Evolutionary conservation across 768 basidiomycete genomes (phyloP).

Genomic region (Hypsizygus marmoreus): DNA sequence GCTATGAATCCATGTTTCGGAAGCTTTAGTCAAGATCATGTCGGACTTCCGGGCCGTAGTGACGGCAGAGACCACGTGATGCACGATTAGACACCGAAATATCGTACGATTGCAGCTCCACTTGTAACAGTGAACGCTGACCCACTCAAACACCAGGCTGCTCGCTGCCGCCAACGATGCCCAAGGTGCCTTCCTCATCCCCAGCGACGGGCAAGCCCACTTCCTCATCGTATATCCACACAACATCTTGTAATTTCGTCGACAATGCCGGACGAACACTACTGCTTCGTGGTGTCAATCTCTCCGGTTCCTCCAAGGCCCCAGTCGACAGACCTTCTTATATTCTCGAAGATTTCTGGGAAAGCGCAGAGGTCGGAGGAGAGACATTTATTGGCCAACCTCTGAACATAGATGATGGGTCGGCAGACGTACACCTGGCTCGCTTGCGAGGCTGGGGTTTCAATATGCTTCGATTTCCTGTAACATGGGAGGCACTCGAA

Average conservation of each 20-base stretch:
- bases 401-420: slow-evolving; percentile 81
- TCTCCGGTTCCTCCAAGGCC: slow-evolving; percentile 86
- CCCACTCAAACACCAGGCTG: no score
- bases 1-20: no score
- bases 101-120: no score
- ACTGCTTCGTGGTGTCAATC: slow-evolving; percentile 91
- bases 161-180: slow-evolving; percentile 40
- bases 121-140: no score
- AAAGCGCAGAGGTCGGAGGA: slow-evolving; percentile 67
- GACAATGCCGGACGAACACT: slow-evolving; percentile 75
- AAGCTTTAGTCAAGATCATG: no score
- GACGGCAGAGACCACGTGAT: no score
- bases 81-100: no score
- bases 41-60: no score
- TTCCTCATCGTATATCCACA: slow-evolving; percentile 60
- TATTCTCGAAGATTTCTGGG: slow-evolving; percentile 79
- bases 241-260: slow-evolving; percentile 67
- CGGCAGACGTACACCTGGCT: slow-evolving; percentile 82
- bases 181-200: slow-evolving; percentile 55
- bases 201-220: slow-evolving; percentile 56
- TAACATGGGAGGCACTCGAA: slow-evolving; percentile 96
- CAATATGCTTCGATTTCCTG: slow-evolving; percentile 78
- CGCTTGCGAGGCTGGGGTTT: slow-evolving; percentile 94
- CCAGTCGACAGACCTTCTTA: slow-evolving; percentile 73
- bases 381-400: slow-evolving; percentile 77